phyloP scores from a whole-genome alignment of 129 eudicot genomes.

The Artemisia tridentata region DNA sequence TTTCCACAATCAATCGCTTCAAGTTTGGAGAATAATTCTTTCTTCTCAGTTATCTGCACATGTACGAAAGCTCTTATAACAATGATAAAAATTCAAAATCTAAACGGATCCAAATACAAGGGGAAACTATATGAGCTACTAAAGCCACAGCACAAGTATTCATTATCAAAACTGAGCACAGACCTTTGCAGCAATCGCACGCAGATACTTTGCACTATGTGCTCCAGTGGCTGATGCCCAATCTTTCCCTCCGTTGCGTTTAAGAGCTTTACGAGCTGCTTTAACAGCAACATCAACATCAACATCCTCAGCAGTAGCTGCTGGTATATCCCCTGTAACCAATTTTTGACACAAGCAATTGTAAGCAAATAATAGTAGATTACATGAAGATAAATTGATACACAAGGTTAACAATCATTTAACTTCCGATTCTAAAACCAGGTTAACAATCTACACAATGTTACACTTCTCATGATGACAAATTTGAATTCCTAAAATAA shows the following conservation, averaged over 20 bases:
- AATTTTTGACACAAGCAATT: conserved; percentile 4
- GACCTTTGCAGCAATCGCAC: conserved; percentile 99
- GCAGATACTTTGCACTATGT: conserved; percentile 88
- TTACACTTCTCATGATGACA: conserved; percentile 9
- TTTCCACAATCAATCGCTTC: conserved; percentile 90
- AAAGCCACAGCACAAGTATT: neutral
- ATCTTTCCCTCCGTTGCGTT: conserved; percentile 69
- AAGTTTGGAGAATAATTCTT: conserved; percentile 58
- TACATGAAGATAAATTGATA: neutral
- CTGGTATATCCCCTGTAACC: conserved; percentile 86
- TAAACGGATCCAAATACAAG: neutral
- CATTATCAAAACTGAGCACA: neutral
- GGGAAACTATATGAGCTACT: neutral
- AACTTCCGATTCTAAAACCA: neutral
- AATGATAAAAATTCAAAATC: conserved; percentile 1
- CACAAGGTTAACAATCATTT: conserved; percentile 1
- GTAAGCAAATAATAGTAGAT: conserved; percentile 10
- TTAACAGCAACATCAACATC: conserved; percentile 80
- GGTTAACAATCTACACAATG: neutral
- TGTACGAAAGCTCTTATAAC: conserved; percentile 6
- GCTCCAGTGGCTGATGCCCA: conserved; percentile 95
- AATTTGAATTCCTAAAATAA: conserved; percentile 6
- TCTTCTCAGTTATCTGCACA: conserved; percentile 71
- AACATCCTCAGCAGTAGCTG: conserved; percentile 89
- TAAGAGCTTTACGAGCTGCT: conserved; percentile 82